Evolutionary conservation across 2,329 filamentous ascomycete genomes (phyloP).

Genomic region (Beauveria caledonica): DNA sequence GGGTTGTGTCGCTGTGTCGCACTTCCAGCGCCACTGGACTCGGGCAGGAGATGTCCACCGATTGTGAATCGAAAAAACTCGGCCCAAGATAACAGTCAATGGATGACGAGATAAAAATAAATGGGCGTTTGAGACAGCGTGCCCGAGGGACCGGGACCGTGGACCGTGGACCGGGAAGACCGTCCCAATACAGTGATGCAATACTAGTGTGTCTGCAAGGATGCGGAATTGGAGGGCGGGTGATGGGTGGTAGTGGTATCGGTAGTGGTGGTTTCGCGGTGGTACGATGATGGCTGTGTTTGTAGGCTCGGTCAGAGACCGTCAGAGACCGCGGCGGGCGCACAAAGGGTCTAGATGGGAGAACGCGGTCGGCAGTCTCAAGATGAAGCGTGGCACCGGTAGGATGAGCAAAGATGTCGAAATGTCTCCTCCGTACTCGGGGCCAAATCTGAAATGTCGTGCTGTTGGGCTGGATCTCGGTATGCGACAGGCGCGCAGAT

Average conservation of each 20-base stretch:
- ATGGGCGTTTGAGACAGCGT: neutral
- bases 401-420: neutral
- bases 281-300: neutral
- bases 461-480: neutral
- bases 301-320: neutral
- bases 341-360: neutral
- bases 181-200: too few species aligned
- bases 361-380: neutral
- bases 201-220: neutral
- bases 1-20: neutral
- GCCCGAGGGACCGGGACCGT: neutral
- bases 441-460: neutral
- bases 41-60: neutral
- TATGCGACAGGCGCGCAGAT: neutral
- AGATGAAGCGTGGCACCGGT: neutral
- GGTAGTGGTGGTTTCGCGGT: neutral
- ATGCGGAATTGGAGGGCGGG: neutral
- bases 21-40: neutral
- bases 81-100: neutral
- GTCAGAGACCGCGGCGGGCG: neutral
- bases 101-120: conserved; percentile 1
- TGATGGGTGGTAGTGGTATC: neutral
- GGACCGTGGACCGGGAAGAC: neutral
- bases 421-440: neutral
- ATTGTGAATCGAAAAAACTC: neutral